phyloP scores from a whole-genome alignment of 148 eudicot species.

The Rhododendron vialii region DNA sequence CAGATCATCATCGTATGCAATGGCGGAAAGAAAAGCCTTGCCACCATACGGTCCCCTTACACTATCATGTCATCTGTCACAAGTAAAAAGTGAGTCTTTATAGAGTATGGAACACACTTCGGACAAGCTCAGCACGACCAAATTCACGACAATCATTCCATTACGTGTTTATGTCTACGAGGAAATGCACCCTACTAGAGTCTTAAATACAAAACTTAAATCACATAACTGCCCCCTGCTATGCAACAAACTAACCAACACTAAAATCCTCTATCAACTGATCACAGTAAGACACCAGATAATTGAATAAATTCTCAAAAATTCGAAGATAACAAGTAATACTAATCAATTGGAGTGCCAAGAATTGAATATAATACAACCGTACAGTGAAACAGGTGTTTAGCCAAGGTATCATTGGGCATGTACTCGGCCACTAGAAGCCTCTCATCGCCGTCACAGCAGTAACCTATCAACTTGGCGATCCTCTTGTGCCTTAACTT shows the following conservation, averaged over 20 bases:
- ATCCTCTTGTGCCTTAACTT: constrained; percentile 75
- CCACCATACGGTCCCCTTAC: background rate
- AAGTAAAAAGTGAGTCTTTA: background rate
- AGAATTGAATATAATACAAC: background rate
- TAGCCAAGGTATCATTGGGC: constrained; percentile 92
- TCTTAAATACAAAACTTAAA: too few species aligned
- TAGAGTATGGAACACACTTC: background rate
- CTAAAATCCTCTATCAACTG: too few species aligned
- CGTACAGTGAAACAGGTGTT: constrained; percentile 93
- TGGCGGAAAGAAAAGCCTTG: background rate
- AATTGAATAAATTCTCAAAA: background rate
- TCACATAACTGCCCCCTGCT: background rate
- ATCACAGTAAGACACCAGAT: too few species aligned
- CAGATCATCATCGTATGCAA: background rate
- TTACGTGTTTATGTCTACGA: background rate
- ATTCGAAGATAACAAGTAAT: background rate
- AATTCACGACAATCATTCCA: background rate
- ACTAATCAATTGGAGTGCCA: background rate
- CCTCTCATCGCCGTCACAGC: constrained; percentile 96
- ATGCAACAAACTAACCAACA: background rate
- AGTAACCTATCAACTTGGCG: constrained; percentile 92
- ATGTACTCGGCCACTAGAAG: constrained; percentile 92
- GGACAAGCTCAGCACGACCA: background rate
- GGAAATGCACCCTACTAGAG: background rate
- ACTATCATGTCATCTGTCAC: background rate